Conservation (phyloP, 441 rosid genomes). For the Gossypium lobatum region DNA sequence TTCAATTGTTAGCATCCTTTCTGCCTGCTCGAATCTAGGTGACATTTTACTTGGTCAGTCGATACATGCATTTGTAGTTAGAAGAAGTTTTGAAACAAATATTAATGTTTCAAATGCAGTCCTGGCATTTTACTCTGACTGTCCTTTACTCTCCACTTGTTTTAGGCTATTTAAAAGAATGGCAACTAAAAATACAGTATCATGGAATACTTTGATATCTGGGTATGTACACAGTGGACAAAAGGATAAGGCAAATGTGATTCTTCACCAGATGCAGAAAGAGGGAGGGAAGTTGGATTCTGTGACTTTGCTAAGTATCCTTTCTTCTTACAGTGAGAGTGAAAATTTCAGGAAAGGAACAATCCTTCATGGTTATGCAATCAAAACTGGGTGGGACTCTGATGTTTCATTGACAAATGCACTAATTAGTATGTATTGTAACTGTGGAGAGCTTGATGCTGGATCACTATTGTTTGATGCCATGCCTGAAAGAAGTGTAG, state of each 20-base stretch:
- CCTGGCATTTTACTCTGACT: constrained; percentile 24
- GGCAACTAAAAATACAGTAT: constrained; percentile 18
- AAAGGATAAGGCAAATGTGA: constrained; percentile 13
- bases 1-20: constrained; percentile 34
- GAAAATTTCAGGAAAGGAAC: constrained; percentile 16
- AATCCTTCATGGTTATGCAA: constrained; percentile 29
- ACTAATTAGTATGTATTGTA: constrained; percentile 26
- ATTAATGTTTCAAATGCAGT: constrained; percentile 27
- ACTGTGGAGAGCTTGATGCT: constrained; percentile 23
- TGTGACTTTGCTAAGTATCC: constrained; percentile 26
- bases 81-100: constrained; percentile 22
- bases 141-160: constrained; percentile 12
- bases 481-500: constrained; percentile 25
- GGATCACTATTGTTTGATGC: constrained; percentile 22
- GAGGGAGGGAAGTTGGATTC: constrained; percentile 25
- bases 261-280: constrained; percentile 32
- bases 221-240: constrained; percentile 22
- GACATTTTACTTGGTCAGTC: constrained; percentile 26
- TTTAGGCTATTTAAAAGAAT: constrained; percentile 21
- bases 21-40: constrained; percentile 34
- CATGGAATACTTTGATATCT: constrained; percentile 31
- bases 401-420: constrained; percentile 26
- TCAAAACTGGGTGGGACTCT: constrained; percentile 20
- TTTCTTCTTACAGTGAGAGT: constrained; percentile 7
- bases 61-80: constrained; percentile 25